Evolutionary conservation across 169 alveolate species (phyloP).

Genomic region (Plasmodium billcollinsi): DNA sequence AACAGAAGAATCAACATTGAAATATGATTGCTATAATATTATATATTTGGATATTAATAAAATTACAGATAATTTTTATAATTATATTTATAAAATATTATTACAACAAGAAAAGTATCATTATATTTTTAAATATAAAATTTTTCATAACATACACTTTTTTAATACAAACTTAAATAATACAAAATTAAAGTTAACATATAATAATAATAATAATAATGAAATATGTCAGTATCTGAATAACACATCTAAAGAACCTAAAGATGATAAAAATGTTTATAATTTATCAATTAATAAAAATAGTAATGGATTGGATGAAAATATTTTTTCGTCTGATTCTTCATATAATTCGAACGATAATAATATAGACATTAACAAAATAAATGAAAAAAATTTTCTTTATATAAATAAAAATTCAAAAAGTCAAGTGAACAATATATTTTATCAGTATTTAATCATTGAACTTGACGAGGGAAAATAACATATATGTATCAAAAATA

Average conservation of each 20-base stretch:
- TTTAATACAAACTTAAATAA: constrained; percentile 23
- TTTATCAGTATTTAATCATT: constrained; percentile 69
- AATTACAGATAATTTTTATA: constrained; percentile 57
- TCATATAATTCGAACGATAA: constrained; percentile 24
- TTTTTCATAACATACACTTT: constrained; percentile 16
- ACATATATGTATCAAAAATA: no score
- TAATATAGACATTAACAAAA: constrained; percentile 35
- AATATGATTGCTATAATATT: constrained; percentile 40
- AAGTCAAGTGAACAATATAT: constrained; percentile 15
- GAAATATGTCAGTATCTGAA: background rate
- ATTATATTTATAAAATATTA: constrained; percentile 29
- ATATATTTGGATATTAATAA: constrained; percentile 32
- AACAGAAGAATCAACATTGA: constrained; percentile 18
- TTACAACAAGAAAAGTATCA: constrained; percentile 39
- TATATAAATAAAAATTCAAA: constrained; percentile 12
- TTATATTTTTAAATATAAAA: constrained; percentile 31
- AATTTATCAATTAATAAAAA: background rate
- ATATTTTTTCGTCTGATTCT: constrained; percentile 42
- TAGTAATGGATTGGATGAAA: background rate
- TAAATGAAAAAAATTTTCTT: constrained; percentile 38
- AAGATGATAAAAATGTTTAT: background rate
- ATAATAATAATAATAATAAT: background rate
- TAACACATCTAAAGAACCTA: background rate
- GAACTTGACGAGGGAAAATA: constrained; percentile 9
- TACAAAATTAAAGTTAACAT: constrained; percentile 21